Percentiles rank a stretch among this genome's conserved stretches.
Conservation (phyloP, 148 eudicot species). For the Hydrangea macrophylla region DNA sequence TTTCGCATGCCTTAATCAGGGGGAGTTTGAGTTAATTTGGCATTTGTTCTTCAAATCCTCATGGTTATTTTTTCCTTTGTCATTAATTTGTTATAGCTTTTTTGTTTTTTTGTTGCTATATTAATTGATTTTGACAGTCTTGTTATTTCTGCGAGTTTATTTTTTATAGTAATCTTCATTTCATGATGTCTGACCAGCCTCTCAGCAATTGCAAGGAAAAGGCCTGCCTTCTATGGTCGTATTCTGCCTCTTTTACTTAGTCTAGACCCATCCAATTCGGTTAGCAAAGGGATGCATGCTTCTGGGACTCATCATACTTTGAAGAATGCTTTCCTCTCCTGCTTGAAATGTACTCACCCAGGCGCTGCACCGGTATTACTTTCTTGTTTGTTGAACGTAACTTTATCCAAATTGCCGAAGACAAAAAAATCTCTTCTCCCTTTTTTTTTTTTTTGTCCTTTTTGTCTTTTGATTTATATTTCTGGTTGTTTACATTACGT, state of each 20-base stretch:
- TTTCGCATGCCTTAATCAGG: not conserved
- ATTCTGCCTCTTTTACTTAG: conserved; percentile 91
- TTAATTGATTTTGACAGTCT: not conserved
- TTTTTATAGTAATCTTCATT: conserved; percentile 1
- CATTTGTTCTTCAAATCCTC: not conserved
- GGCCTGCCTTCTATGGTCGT: conserved; percentile 96
- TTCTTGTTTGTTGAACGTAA: not conserved
- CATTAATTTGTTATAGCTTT: not conserved
- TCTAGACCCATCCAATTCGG: conserved; percentile 71
- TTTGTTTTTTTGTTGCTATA: not conserved
- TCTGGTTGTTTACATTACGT: conserved; percentile 1
- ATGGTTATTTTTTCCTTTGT: not conserved
- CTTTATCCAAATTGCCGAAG: not conserved
- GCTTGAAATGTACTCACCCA: conserved; percentile 81
- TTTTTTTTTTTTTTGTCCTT: not conserved
- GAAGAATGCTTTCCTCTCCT: conserved; percentile 80
- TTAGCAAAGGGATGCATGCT: conserved; percentile 53
- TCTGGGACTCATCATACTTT: conserved; percentile 76
- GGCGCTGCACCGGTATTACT: conserved; percentile 87
- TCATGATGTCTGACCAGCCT: conserved; percentile 49
- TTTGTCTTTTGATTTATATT: conserved; percentile 2
- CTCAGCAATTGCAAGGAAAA: conserved; percentile 72
- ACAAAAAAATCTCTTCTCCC: not conserved
- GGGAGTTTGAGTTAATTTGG: not conserved
- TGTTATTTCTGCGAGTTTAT: conserved; percentile 2